Evolutionary conservation across 352 stramenopile species (phyloP), one percentile per base, ranked within the genome.

Genomic region (Peronospora destructor): DNA sequence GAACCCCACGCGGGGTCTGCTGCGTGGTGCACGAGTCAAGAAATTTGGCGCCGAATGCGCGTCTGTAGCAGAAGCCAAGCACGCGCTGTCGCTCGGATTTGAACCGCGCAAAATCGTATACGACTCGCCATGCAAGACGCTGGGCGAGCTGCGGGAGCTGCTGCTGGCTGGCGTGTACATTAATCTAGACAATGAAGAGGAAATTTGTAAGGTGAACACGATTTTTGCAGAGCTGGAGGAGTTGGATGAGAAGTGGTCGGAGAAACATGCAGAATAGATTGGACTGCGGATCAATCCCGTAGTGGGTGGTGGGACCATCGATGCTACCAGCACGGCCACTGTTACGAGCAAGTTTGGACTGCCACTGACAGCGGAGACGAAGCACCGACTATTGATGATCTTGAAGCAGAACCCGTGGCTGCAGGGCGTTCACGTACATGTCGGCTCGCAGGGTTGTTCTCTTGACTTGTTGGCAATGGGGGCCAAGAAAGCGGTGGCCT

Each of bases 81-180:
- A 94, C 61, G 59, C 81, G 35, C 61, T 94, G 19, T 83, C 71
- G 32, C 71, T 91, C 6, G 76, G 78, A 1, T 88, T 90, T 51
- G 37, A 67, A 19, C 82, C 82, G 5, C 72, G 76, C 35, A 71
- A 71, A 35, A 73, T 97, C 10, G 81, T 97, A 7, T 97, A 91
- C 63, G 91, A 97, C 52, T 96, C 84, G 10, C 91, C 91, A 10
- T 95, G 84, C 66, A 97, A 97, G 63, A 97, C 89, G 11, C 26
- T 71, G 13, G 56, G 58, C 6, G 91, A 97, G 58, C 58, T 97
- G 19, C 62, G 70, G 21, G 74, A 87, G 34, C 73, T 94, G 48
- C 56, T 97, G 39, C 39, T 63, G 40, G 68, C 72, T 21, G 86
- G 87, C 2, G 76, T 95, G 14, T 87, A 90, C 50, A 77, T 97